Evolutionary conservation across 2,329 filamentous ascomycete genomes (phyloP).

Genomic region (Talaromyces piceae): DNA sequence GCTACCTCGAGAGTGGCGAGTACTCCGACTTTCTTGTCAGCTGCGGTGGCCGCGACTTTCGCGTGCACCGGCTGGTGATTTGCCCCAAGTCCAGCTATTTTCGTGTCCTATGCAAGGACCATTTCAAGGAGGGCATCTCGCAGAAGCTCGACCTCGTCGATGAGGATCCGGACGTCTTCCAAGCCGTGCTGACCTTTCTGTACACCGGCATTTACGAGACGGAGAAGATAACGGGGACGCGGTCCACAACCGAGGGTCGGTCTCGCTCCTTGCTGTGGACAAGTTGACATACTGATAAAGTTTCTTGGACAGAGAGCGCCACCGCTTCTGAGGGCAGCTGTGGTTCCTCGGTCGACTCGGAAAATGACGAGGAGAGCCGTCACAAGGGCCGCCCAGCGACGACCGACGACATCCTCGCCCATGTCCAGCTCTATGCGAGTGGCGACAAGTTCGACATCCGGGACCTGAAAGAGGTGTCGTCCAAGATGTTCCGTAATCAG

Average conservation of each 20-base stretch:
- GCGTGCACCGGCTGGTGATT: conserved; percentile 28
- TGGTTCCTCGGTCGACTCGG: conserved; percentile 9
- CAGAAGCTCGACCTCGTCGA: conserved; percentile 9
- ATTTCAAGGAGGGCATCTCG: conserved; percentile 20
- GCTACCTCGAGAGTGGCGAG: conserved; percentile 15
- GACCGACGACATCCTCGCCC: conserved; percentile 11
- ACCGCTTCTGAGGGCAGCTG: conserved; percentile 3
- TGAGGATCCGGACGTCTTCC: conserved; percentile 12
- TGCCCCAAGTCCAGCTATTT: conserved; percentile 31
- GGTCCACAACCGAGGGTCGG: conserved; percentile 6
- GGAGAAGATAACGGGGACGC: conserved; percentile 7
- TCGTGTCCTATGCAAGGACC: conserved; percentile 18
- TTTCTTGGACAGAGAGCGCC: neutral
- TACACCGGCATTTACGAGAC: conserved; percentile 14
- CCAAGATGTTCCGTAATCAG: conserved; percentile 13
- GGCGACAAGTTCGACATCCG: conserved; percentile 13
- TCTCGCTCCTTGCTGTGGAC: neutral
- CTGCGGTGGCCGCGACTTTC: conserved; percentile 24
- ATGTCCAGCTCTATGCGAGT: conserved; percentile 11
- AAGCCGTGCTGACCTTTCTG: conserved; percentile 12
- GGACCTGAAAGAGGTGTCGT: conserved; percentile 9
- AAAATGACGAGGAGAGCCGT: conserved; percentile 10
- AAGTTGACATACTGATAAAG: neutral
- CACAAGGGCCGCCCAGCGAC: conserved; percentile 9
- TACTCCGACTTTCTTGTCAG: conserved; percentile 29